phyloP scores from a whole-genome alignment of 2,329 filamentous ascomycete genomes.

The Xylaria polymorpha region DNA sequence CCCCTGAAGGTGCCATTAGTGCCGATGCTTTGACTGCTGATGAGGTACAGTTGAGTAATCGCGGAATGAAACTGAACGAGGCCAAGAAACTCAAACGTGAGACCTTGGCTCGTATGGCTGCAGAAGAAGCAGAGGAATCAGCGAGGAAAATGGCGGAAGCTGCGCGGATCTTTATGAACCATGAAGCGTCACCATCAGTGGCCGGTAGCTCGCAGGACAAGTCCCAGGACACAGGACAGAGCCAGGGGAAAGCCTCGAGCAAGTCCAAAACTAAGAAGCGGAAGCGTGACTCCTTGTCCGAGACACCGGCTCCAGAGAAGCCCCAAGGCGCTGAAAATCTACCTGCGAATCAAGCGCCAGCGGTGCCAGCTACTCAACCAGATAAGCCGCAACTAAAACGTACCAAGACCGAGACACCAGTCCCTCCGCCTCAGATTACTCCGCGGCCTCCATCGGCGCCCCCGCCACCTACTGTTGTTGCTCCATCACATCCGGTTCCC shows the following conservation, averaged over 20 bases:
- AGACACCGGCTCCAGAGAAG: slow-evolving; percentile 49
- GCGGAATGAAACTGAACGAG: slow-evolving; percentile 82
- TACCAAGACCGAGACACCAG: slow-evolving; percentile 68
- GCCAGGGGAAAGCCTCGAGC: slow-evolving; percentile 45
- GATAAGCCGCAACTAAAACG: slow-evolving; percentile 60
- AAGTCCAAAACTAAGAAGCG: slow-evolving; percentile 55
- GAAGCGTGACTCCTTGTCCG: slow-evolving; percentile 57
- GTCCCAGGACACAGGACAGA: slow-evolving; percentile 46
- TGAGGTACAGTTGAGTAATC: slow-evolving; percentile 73
- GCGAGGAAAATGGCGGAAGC: slow-evolving; percentile 64
- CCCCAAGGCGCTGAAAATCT: slow-evolving; percentile 44
- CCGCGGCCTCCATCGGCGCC: slow-evolving; percentile 50
- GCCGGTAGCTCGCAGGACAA: slow-evolving; percentile 48
- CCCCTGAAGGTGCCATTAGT: slow-evolving; percentile 70
- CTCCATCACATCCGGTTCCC: slow-evolving; percentile 31
- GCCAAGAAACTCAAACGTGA: slow-evolving; percentile 80
- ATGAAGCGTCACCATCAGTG: slow-evolving; percentile 51
- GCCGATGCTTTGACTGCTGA: slow-evolving; percentile 67
- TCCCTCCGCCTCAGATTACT: slow-evolving; percentile 58
- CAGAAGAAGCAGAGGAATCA: slow-evolving; percentile 70
- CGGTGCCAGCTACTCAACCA: slow-evolving; percentile 36
- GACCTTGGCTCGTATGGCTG: slow-evolving; percentile 69
- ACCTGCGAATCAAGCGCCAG: slow-evolving; percentile 35
- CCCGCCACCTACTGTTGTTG: slow-evolving; percentile 39
- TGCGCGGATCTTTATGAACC: slow-evolving; percentile 58